A percentile compares a stretch with the other conserved stretches of the same genome.
Conservation (phyloP, 306 rosid species). For the Prunus dulcis region DNA sequence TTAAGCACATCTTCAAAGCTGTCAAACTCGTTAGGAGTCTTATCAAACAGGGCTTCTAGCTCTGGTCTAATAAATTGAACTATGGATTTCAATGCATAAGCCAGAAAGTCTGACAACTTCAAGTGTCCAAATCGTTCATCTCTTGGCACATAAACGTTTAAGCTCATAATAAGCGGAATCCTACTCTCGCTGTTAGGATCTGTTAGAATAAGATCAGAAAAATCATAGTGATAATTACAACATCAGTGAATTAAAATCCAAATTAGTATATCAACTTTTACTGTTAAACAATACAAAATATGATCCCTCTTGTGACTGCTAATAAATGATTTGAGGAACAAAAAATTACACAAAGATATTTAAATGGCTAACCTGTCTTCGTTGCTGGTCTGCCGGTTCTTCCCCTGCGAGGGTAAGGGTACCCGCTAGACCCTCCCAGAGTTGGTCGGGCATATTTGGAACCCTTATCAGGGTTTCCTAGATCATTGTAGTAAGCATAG, state of each 20-base stretch:
- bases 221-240: not conserved
- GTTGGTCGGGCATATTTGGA: conserved; percentile 43
- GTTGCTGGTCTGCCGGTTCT: conserved; percentile 64
- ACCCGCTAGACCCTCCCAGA: conserved; percentile 61
- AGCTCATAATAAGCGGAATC: conserved; percentile 41
- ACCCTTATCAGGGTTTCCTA: conserved; percentile 50
- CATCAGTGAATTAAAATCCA: not conserved
- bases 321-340: not conserved
- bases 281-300: not conserved
- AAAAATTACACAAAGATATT: not conserved
- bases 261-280: not conserved
- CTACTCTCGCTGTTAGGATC: conserved; percentile 64
- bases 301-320: no score
- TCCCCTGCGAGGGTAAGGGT: conserved; percentile 82
- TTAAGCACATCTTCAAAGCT: conserved; percentile 54
- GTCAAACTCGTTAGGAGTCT: conserved; percentile 72
- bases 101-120: conserved; percentile 84
- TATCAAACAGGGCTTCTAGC: conserved; percentile 54
- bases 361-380: conserved; percentile 38
- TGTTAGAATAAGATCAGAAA: conserved; percentile 25
- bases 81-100: conserved; percentile 58
- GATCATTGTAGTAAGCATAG: conserved; percentile 71
- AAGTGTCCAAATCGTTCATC: conserved; percentile 85
- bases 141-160: conserved; percentile 78
- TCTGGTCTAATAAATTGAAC: conserved; percentile 63